Conservation (phyloP, 139 green algal genomes). For the Dunaliella primolecta region DNA sequence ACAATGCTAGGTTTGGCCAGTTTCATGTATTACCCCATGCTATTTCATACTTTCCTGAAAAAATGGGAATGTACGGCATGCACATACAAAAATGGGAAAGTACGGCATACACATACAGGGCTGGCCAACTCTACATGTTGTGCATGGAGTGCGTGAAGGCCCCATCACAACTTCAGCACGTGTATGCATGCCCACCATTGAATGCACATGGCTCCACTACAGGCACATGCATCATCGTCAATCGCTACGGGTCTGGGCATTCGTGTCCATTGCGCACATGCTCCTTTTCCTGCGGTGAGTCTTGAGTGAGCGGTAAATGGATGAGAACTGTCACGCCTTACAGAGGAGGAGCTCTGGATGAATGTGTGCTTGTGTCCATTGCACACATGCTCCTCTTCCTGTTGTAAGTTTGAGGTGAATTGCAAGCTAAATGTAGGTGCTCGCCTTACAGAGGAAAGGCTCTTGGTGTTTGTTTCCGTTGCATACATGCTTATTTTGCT, state of each 20-base stretch:
- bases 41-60: too few species aligned
- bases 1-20: too few species aligned
- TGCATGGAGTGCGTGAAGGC: neutral
- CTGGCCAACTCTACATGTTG: neutral
- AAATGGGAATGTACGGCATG: neutral
- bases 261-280: neutral
- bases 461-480: neutral
- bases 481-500: neutral
- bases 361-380: neutral
- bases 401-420: neutral
- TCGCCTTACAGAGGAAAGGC: neutral
- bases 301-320: neutral
- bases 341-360: too few species aligned
- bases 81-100: neutral
- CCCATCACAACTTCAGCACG: neutral
- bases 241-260: neutral
- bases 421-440: too few species aligned
- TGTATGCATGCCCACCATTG: neutral
- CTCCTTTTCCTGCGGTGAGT: neutral
- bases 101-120: neutral
- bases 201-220: neutral
- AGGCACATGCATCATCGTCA: neutral
- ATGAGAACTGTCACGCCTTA: too few species aligned
- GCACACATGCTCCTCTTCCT: neutral
- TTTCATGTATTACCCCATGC: too few species aligned